phyloP scores from a whole-genome alignment of 106 monocot species.

The Posidonia australis region DNA sequence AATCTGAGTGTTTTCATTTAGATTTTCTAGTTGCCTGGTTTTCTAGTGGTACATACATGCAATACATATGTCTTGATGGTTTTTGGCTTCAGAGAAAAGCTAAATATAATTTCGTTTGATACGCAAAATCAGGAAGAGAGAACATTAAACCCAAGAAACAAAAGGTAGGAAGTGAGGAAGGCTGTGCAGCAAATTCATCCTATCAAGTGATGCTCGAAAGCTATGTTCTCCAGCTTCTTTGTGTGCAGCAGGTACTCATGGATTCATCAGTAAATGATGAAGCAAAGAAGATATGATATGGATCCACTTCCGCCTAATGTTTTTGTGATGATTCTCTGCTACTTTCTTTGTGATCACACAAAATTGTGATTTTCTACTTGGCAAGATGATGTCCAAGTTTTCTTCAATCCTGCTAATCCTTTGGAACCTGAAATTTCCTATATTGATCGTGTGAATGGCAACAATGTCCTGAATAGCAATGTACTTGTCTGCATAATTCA shows the following conservation, averaged over 20 bases:
- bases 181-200: conserved; percentile 39
- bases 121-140: conserved; percentile 1
- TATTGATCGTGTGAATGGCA: too few relatives aligned
- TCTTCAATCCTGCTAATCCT: too few relatives aligned
- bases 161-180: conserved; percentile 9
- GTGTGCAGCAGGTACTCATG: conserved; percentile 51
- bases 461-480: too few relatives aligned
- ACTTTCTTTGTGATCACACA: too few relatives aligned
- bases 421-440: too few relatives aligned
- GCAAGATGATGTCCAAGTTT: too few relatives aligned
- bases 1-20: not conserved
- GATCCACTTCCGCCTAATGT: too few relatives aligned
- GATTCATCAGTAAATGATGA: conserved; percentile 28
- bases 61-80: too few relatives aligned
- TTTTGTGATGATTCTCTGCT: too few relatives aligned
- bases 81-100: too few relatives aligned
- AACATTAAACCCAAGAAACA: conserved; percentile 6
- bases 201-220: conserved; percentile 59
- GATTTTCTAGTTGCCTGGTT: not conserved
- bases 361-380: too few relatives aligned
- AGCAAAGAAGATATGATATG: not conserved
- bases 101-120: not conserved
- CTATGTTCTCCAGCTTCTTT: conserved; percentile 52
- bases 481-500: too few relatives aligned
- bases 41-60: not conserved